Conservation (phyloP, 2,329 filamentous ascomycete species). For the Ampelomyces quisqualis region DNA sequence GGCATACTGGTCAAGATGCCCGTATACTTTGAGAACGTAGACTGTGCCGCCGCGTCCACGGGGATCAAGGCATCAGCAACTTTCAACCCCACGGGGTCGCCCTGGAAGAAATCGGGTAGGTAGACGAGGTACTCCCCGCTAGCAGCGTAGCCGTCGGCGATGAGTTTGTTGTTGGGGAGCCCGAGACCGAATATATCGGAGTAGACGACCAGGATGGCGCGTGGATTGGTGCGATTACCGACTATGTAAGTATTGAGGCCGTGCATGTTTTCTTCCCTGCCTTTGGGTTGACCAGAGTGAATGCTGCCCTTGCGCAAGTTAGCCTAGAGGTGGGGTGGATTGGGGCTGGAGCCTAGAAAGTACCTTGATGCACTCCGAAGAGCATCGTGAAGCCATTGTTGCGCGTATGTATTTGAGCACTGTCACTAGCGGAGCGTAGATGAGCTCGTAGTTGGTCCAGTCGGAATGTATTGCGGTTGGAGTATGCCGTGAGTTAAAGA, state of each 20-base stretch:
- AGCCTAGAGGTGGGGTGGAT: not conserved
- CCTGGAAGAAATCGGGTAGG: constrained; percentile 29
- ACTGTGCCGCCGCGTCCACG: constrained; percentile 40
- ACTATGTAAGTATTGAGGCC: constrained; percentile 25
- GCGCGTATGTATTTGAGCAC: not conserved
- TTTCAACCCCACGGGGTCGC: constrained; percentile 19
- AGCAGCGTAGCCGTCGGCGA: constrained; percentile 26
- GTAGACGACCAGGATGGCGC: constrained; percentile 25
- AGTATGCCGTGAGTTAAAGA: no score
- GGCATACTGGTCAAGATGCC: constrained; percentile 39
- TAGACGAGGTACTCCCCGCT: constrained; percentile 26
- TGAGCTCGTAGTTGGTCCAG: no score
- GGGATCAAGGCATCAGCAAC: constrained; percentile 43
- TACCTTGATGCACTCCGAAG: constrained; percentile 29
- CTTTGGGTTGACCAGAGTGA: constrained; percentile 35
- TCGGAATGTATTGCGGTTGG: no score
- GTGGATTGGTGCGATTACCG: constrained; percentile 19
- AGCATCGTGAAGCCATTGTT: constrained; percentile 10
- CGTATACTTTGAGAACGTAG: constrained; percentile 42
- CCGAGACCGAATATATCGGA: constrained; percentile 27
- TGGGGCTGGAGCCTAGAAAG: not conserved
- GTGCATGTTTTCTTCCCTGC: constrained; percentile 17
- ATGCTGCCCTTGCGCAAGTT: constrained; percentile 38
- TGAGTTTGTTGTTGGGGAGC: constrained; percentile 31
- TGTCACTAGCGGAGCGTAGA: not conserved